phyloP scores from a whole-genome alignment of 768 basidiomycete species.

The Termitomyces heimii region DNA sequence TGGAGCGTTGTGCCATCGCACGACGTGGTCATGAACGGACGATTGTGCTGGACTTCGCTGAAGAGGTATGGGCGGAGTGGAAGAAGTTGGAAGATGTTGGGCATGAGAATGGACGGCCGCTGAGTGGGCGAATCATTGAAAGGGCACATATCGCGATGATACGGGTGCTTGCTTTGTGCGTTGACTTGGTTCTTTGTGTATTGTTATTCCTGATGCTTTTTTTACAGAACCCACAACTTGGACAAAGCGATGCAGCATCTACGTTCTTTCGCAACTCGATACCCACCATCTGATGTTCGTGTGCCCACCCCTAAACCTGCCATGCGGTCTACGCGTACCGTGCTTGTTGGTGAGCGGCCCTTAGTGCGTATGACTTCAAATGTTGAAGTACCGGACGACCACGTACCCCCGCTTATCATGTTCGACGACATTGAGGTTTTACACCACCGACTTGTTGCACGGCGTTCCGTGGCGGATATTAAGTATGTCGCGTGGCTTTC shows the following conservation, averaged over 20 bases:
- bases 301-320: conserved; percentile 34
- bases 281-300: conserved; percentile 53
- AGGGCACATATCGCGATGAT: conserved; percentile 66
- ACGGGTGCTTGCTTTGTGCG: conserved; percentile 57
- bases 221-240: conserved; percentile 38
- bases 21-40: conserved; percentile 39
- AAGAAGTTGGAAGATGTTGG: conserved; percentile 34
- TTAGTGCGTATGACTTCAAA: conserved; percentile 64
- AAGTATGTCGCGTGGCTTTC: conserved; percentile 68
- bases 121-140: conserved; percentile 54
- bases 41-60: conserved; percentile 45
- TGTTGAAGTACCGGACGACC: conserved; percentile 62
- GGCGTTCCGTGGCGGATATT: conserved; percentile 40
- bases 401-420: conserved; percentile 72
- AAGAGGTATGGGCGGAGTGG: conserved; percentile 69
- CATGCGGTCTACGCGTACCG: conserved; percentile 54
- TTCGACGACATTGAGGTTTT: conserved; percentile 76
- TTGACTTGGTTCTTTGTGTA: conserved; percentile 6
- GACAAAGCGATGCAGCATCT: conserved; percentile 52
- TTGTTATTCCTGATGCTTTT: background rate
- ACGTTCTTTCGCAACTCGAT: conserved; percentile 54
- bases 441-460: conserved; percentile 62
- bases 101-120: conserved; percentile 17
- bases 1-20: conserved; percentile 56
- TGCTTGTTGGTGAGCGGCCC: conserved; percentile 50